phyloP scores from a whole-genome alignment of 2,329 filamentous ascomycete species.

The Aspergillus niger region DNA sequence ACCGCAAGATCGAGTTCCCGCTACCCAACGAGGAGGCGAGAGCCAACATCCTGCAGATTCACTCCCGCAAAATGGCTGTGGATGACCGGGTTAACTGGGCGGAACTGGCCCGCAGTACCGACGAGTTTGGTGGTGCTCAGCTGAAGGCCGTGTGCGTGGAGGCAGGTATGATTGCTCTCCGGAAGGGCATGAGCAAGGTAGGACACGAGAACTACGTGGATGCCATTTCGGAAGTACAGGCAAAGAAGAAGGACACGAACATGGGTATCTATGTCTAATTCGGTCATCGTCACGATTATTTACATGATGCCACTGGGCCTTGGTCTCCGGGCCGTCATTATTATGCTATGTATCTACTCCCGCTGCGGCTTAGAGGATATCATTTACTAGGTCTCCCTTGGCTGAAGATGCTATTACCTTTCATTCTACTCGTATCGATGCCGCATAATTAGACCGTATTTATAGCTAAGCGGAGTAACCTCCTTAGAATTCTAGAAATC shows the following conservation, averaged over 20 bases:
- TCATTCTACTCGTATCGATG: background rate
- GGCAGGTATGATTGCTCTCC: slow-evolving; percentile 96
- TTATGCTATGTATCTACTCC: background rate
- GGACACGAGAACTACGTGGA: slow-evolving; percentile 98
- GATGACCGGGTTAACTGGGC: slow-evolving; percentile 93
- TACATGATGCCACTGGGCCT: background rate
- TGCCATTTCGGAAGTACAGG: slow-evolving; percentile 88
- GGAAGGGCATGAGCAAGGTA: slow-evolving; percentile 94
- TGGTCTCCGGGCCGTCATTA: background rate
- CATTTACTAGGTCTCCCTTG: background rate
- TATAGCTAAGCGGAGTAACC: background rate
- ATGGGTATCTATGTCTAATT: slow-evolving; percentile 48
- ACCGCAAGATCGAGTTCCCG: slow-evolving; percentile 98
- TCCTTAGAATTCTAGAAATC: background rate
- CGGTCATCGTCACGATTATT: slow-evolving; percentile 10
- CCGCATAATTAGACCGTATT: slow-evolving; percentile 3
- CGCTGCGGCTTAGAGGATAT: background rate
- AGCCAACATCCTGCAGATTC: slow-evolving; percentile 95
- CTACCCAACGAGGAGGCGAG: slow-evolving; percentile 96
- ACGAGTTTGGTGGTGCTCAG: slow-evolving; percentile 97
- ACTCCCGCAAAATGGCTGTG: slow-evolving; percentile 97
- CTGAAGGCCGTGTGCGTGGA: slow-evolving; percentile 98
- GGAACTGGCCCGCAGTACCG: slow-evolving; percentile 91
- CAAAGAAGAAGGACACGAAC: slow-evolving; percentile 82
- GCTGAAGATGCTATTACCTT: background rate